phyloP scores from a whole-genome alignment of 2,329 filamentous ascomycete species.

The Colletotrichum australisinense region DNA sequence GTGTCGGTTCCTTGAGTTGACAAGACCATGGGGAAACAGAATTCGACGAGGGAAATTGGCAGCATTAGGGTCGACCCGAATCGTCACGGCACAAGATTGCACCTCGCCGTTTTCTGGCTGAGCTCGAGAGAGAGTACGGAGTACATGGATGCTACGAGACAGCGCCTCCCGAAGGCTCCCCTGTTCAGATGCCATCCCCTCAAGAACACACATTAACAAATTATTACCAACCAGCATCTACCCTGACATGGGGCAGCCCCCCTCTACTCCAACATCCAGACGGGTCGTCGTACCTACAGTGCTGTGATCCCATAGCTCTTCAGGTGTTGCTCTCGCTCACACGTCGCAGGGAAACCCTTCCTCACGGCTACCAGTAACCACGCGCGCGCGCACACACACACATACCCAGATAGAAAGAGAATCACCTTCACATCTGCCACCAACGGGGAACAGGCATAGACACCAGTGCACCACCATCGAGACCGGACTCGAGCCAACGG shows the following conservation, averaged over 20 bases:
- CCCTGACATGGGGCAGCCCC: background rate
- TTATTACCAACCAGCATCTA: conserved; percentile 28
- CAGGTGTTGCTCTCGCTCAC: conserved; percentile 3
- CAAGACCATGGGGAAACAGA: background rate
- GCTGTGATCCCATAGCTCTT: background rate
- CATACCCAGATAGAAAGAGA: background rate
- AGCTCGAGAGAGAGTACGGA: background rate
- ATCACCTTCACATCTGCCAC: background rate
- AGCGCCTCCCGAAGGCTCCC: background rate
- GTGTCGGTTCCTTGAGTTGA: too few relatives aligned
- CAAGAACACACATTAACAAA: conserved; percentile 16
- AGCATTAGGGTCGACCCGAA: background rate
- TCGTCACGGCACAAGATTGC: background rate
- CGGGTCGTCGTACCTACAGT: conserved; percentile 8
- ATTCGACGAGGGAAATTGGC: background rate
- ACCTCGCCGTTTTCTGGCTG: background rate
- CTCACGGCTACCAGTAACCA: background rate
- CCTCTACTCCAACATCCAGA: conserved; percentile 24
- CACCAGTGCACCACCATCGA: background rate
- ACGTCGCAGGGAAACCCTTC: background rate
- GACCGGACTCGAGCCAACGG: conserved; percentile 5
- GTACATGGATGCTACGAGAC: background rate
- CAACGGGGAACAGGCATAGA: background rate
- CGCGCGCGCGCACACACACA: conserved; percentile 1
- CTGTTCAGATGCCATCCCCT: background rate